Conservation (phyloP, 768 basidiomycete species). For the Hypsizygus marmoreus region DNA sequence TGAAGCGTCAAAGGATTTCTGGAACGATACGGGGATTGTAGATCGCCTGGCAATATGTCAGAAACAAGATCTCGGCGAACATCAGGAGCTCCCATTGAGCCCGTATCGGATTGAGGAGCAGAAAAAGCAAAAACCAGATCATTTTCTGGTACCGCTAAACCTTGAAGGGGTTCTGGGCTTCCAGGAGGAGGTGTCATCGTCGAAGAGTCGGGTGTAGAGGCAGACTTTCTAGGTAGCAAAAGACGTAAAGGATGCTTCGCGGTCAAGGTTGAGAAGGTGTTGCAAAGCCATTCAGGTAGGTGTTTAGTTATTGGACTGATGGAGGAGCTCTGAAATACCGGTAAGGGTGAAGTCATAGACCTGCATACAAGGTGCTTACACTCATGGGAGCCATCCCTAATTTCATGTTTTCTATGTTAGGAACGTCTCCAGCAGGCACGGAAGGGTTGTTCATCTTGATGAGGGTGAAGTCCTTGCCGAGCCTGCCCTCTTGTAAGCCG, state of each 20-base stretch:
- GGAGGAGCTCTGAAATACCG: slow-evolving; percentile 11
- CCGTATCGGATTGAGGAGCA: neutral
- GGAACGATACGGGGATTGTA: no score
- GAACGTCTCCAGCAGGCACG: neutral
- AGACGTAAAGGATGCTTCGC: slow-evolving; percentile 48
- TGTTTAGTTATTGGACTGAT: slow-evolving; percentile 24
- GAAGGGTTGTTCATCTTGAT: slow-evolving; percentile 38
- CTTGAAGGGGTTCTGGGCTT: neutral
- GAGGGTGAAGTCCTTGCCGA: slow-evolving; percentile 43
- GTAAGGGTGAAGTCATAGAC: neutral
- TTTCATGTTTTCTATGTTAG: no score
- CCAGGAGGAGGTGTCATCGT: neutral
- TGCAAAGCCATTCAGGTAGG: slow-evolving; percentile 59
- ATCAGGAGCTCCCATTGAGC: no score
- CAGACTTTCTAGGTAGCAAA: slow-evolving; percentile 31
- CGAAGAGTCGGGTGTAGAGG: neutral
- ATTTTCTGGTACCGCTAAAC: slow-evolving; percentile 6
- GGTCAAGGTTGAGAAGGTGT: slow-evolving; percentile 50
- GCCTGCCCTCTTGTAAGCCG: slow-evolving; percentile 29
- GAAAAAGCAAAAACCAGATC: slow-evolving; percentile 23
- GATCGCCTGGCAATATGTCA: neutral
- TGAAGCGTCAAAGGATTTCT: no score
- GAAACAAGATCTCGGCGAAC: no score
- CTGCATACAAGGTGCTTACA: no score
- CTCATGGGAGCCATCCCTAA: no score